These are phyloP conservation scores for Quercus tomentella DNA, from an alignment of 331 rosid species.

Conservation along the genomic window DNA sequence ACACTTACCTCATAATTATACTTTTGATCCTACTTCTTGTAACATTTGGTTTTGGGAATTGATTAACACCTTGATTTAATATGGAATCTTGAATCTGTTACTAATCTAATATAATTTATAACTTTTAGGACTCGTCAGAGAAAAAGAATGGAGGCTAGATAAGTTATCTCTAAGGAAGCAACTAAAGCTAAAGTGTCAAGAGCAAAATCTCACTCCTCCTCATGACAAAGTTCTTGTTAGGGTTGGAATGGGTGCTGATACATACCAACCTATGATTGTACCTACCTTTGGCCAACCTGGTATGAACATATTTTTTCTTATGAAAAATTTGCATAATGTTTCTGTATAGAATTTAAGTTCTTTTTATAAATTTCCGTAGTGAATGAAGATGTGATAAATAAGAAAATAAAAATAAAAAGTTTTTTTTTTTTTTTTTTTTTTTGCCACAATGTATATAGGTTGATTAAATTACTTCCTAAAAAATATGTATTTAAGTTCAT, in stretches of 20 bases:
- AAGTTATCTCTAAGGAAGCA: constrained; percentile 82
- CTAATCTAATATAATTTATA: constrained; percentile 22
- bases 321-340: neutral
- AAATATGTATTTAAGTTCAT: neutral
- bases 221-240: constrained; percentile 42
- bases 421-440: too few species aligned
- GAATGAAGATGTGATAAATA: neutral
- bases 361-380: neutral
- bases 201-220: constrained; percentile 51
- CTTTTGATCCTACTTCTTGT: neutral
- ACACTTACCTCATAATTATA: neutral
- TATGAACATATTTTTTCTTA: constrained; percentile 25
- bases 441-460: neutral
- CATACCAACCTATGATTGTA: constrained; percentile 26
- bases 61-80: neutral
- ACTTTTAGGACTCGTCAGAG: constrained; percentile 59
- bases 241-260: constrained; percentile 48
- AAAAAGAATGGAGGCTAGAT: constrained; percentile 63
- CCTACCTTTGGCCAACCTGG: constrained; percentile 55
- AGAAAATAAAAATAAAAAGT: too few species aligned
- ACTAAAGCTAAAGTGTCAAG: constrained; percentile 88
- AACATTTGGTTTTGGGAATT: neutral
- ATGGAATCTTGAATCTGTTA: constrained; percentile 13
- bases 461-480: neutral
- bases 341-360: neutral